Base-by-base conservation (phyloP, 208 protist species). In the Trypanosoma vivax region DNA sequence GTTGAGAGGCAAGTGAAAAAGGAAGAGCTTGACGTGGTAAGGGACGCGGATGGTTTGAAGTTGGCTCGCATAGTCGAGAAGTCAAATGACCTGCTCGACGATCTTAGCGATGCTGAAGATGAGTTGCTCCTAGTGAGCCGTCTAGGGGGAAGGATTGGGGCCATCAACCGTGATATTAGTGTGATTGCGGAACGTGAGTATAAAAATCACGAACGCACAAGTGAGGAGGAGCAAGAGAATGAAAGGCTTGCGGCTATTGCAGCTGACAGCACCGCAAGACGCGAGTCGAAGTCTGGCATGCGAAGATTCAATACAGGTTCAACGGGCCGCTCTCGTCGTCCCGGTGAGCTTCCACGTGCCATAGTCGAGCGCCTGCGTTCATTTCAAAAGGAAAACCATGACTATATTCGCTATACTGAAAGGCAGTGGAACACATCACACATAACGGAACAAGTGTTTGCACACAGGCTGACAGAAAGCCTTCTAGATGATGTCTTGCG, bases 401-500 rank as follows among this genome's bases (percentile, higher is more conserved):
- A 94, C 58, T 83, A 77, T 70, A 89, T 94, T 35, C 72, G 72
- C 3, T 90, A 82, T 65, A 89, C 82, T 19, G 88, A 94, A 63
- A 67, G 65, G 30, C 62, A 80, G 7, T 94, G 84, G 82, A 94
- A 94, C 70, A 88, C 65, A 2, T 90, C 79, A 45, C 46, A 70
- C 7, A 68, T 79, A 3, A 92, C 88, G 21, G 82, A 94, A 63
- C 88, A 81, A 24, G 72, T 74, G 4, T 90, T 94, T 64, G 79
- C 88, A 5, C 75, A 88, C 49, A 70, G 83, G 6, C 70, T 94
- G n/a, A 91, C 79, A 0, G 69, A 79, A 9, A 73, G 60, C 14
- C 52, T 94, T 19, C 9, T 72, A 5, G 79, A 91, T 13, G 88
- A 94, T 61, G 80, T 71, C 28, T 76, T 87, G 33, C 34, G 58